A percentile compares a stretch with the other conserved stretches of the same genome.
Evolutionary conservation across 2,329 filamentous ascomycete genomes (phyloP).

Genomic region (Ophiocordyceps australis): DNA sequence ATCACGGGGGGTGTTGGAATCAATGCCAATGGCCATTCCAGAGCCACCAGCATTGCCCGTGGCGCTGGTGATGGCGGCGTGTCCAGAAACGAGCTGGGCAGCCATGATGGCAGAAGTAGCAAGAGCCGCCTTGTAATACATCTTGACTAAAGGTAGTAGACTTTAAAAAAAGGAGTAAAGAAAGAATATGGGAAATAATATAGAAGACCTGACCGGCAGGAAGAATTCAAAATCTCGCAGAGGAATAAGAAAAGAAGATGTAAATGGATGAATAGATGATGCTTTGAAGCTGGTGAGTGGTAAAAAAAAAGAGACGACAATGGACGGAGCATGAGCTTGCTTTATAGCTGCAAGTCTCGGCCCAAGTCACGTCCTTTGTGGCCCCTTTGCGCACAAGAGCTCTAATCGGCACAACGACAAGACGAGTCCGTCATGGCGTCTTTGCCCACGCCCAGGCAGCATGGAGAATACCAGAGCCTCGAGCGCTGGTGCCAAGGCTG

Average conservation of each 20-base stretch:
- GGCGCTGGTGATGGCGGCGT: slow-evolving; percentile 40
- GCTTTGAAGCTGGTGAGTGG: no score
- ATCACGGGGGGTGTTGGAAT: slow-evolving; percentile 38
- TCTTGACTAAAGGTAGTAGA: slow-evolving; percentile 6
- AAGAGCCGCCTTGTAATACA: slow-evolving; percentile 14
- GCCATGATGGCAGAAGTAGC: slow-evolving; percentile 30
- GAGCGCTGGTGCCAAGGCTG: no score
- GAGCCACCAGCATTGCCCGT: slow-evolving; percentile 37
- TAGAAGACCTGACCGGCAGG: background rate
- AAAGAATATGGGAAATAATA: background rate
- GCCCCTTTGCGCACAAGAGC: no score
- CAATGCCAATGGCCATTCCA: slow-evolving; percentile 31
- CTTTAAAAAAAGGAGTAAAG: background rate
- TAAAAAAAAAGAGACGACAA: no score
- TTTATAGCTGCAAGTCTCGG: background rate
- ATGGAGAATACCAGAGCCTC: no score
- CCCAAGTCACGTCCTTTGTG: no score
- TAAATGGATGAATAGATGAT: no score
- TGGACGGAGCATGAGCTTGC: background rate
- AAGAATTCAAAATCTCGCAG: background rate
- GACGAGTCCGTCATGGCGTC: no score
- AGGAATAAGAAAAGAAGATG: background rate
- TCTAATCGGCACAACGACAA: no score
- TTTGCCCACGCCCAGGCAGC: no score
- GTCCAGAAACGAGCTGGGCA: slow-evolving; percentile 37